These are phyloP conservation scores for Dioscorea dumetorum DNA, from an alignment of 106 monocot species.

Conservation along the genomic window DNA sequence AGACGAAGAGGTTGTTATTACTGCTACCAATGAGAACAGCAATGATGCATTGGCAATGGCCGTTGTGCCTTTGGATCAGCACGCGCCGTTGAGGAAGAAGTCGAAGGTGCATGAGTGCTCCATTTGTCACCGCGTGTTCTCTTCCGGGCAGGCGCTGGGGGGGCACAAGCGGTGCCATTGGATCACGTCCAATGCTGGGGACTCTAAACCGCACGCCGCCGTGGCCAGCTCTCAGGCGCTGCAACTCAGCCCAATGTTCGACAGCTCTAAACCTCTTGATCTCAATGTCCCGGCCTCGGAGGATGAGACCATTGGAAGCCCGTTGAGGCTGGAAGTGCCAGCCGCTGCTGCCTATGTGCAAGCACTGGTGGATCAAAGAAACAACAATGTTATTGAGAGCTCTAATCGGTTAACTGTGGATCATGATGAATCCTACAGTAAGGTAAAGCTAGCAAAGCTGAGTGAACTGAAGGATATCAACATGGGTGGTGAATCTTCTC, in stretches of 20 bases:
- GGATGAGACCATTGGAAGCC: slow-evolving; percentile 11
- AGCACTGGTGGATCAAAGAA: slow-evolving; percentile 14
- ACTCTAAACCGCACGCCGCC: not conserved
- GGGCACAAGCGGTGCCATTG: slow-evolving; percentile 67
- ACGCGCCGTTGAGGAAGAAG: slow-evolving; percentile 40
- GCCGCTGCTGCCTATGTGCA: slow-evolving; percentile 27
- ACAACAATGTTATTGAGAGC: not conserved
- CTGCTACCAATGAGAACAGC: not conserved
- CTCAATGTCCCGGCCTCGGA: slow-evolving; percentile 40
- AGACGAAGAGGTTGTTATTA: not conserved
- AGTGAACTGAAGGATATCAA: slow-evolving; percentile 63
- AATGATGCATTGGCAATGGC: slow-evolving; percentile 14
- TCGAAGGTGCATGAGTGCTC: slow-evolving; percentile 66
- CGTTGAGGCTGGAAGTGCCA: slow-evolving; percentile 27
- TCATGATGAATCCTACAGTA: slow-evolving; percentile 41
- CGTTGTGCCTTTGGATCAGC: slow-evolving; percentile 23
- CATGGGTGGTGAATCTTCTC: slow-evolving; percentile 23
- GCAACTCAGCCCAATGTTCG: slow-evolving; percentile 19
- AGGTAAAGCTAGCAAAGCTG: slow-evolving; percentile 39
- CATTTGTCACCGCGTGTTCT: slow-evolving; percentile 57
- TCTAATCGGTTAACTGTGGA: slow-evolving; percentile 12
- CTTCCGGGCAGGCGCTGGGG: slow-evolving; percentile 68
- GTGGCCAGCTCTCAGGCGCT: slow-evolving; percentile 12
- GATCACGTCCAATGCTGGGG: slow-evolving; percentile 29
- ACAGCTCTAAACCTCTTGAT: slow-evolving; percentile 21